phyloP scores from a whole-genome alignment of 345 rosid species.

The Hevea brasiliensis region DNA sequence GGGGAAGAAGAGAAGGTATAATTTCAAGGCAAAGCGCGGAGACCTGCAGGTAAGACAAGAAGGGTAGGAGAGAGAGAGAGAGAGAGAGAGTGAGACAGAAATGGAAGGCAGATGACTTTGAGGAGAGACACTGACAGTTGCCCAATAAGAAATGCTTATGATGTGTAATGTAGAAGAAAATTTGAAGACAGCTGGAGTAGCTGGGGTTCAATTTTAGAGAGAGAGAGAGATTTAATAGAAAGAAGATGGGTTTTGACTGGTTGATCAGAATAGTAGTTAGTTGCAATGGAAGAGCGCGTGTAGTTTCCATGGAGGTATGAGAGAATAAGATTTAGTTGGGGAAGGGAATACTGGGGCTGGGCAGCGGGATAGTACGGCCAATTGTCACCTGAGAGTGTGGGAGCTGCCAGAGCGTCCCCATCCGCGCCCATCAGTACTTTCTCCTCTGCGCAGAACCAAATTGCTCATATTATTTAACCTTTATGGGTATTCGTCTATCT shows the following conservation, averaged over 20 bases:
- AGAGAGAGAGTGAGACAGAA: too few relatives aligned
- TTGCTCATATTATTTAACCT: too few relatives aligned
- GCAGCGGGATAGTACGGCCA: neutral
- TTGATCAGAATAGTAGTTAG: conserved; percentile 19
- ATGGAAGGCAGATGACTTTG: conserved; percentile 42
- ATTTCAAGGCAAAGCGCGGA: too few relatives aligned
- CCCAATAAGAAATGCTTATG: conserved; percentile 28
- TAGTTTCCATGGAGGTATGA: neutral
- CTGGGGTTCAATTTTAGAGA: neutral
- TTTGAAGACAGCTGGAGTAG: too few relatives aligned
- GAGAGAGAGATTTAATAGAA: too few relatives aligned
- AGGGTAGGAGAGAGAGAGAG: neutral
- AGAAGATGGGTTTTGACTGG: conserved; percentile 58
- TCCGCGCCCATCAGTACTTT: too few relatives aligned
- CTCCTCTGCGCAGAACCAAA: too few relatives aligned
- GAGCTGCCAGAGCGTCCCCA: neutral
- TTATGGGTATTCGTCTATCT: too few relatives aligned
- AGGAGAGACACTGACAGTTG: too few relatives aligned
- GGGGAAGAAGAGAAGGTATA: conserved; percentile 18
- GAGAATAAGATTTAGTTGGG: conserved; percentile 12
- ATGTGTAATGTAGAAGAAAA: too few relatives aligned
- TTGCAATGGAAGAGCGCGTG: neutral
- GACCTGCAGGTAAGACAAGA: conserved; percentile 32
- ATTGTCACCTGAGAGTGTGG: neutral
- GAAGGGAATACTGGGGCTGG: conserved; percentile 39